Base-by-base conservation (phyloP, 345 rosid species). In the Populus pruinosa region DNA sequence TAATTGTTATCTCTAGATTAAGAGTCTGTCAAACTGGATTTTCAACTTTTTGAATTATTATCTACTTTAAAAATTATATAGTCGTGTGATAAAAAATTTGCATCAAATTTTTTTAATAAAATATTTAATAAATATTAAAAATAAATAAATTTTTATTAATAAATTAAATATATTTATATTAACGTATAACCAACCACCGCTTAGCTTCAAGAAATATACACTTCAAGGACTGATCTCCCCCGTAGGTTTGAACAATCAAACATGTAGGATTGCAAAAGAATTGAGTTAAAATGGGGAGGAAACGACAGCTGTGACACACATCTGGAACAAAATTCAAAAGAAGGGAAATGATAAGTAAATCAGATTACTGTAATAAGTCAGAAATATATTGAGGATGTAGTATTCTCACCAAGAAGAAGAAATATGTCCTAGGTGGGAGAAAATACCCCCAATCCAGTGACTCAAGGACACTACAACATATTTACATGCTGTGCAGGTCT, bases 321-420 rank as follows among this genome's bases (percentile, higher is more conserved):
- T 62, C 74, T 79, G 74, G 63, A 74, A 71, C 53, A 69, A 21
- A 43, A 20, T 56, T 72, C 44, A 47, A 69, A 79, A 74, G 17
- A 79, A 35, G 65, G 38, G 25, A 36, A 63, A 68, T 59, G 25
- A 53, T 73, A 38, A 59, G 70, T n/a, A 65, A 43, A 55, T 63
- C 38, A 75, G 64, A 78, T 47, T 72, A 63, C 35, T 43, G 38
- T 69, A 38, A 55, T 25, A 38, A 70, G 68, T 55, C 73, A 56
- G 29, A 14, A 31, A 35, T 4, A 72, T 69, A 41, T 29, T 20
- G n/a, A 49, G 77, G 62, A 68, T 61, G 53, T 27, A 65, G 69
- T 73, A 50, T 67, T 82, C 88, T 85, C 71, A 83, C 86, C 88
- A 36, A 68, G 67, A 56, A 25, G 76, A 75, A 65, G 69, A 33